Base-by-base conservation (phyloP, 208 protist genomes). In the Trypanosoma lewisi region DNA sequence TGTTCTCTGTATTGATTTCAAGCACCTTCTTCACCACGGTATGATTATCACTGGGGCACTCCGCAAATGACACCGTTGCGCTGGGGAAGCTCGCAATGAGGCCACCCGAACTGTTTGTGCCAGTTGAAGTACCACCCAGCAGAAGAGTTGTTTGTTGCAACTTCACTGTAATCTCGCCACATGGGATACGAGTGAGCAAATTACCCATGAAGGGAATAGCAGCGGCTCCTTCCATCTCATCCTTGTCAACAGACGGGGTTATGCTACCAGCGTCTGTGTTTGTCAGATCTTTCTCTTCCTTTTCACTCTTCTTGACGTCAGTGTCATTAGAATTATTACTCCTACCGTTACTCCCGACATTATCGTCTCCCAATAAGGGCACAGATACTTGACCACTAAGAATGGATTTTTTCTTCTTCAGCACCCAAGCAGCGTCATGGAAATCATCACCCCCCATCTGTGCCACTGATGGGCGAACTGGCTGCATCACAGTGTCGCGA, bases 31-130 rank as follows among this genome's bases (percentile, higher is more conserved):
- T 91, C 27, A 73, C 78, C 2, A 73, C 66, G 4, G 45, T 75
- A 70, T 85, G 77, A 58, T 78, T 74, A 14, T 90, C 74, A 52
- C 73, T 81, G 9, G 83, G 77, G 31, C 83, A 90, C 67, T 95
- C 85, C 12, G 89, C 89, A 44, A 87, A 95, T 16, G 79, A 81
- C 2, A 95, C 58, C 6, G 67, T 69, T 4, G 74, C 75, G 19
- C 66, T 63, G 1, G 82, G 60, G 39, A 90, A 78, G 65, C 73
- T 86, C 7, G 77, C 63, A 47, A 95, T 76, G 21, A 95, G 83
- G 58, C 81, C 82, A 62, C 77, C 81, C 5, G 72, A 55, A 3
- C 42, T 60, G 2, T 25, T 54, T 14, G 16, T 27, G 0, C n/a
- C 47, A 19, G 31, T 41, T 16, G 77, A 83, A 12, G 81, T 74